Evolutionary conservation across 1,284 basidiomycete genomes (phyloP), one percentile per base, ranked within the genome.

Genomic region (Bjerkandera adusta): DNA sequence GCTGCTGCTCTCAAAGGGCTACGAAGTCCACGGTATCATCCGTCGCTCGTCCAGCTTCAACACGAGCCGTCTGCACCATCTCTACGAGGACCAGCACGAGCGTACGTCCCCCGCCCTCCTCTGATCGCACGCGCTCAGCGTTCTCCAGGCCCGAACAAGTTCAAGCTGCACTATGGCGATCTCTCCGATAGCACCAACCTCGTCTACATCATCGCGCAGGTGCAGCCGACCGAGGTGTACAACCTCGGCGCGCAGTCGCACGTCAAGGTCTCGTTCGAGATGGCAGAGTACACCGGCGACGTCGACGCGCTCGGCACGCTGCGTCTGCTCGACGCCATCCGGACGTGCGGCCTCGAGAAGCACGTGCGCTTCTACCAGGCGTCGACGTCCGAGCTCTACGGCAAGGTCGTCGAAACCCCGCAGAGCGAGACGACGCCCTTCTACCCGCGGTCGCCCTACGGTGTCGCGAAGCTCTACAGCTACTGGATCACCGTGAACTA

Each of bases 231-330:
- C 18, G 92, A 96, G 68, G 85, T 96, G 48, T 96, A 95, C 79
- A 96, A 96, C 67, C 84, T 96, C 38, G 92, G 91, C 38, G 93
- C 93, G n/a, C 92, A 96, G 66, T 92, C 89, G 42, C 92, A 96
- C 70, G 92, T 96, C 72, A 96, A 96, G 67, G 92, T 96, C 55
- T 95, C 92, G 24, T 96, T 96, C 67, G 92, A 95, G 68, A 94
- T 96, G 90, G 90, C 92, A 29, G 92, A 96, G 69, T 96, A 96
- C 70, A 96, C 93, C 0, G 91, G 88, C 48, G 91, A 96, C 60
- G 92, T 96, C 43, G 93, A 96, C 59, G 93, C 84, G 8, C 75
- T 95, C 27, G 92, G 92, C 45, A 96, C 92, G 1, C 79, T 96
- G 37, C 89, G 92, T 57, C 79, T 96, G 48, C 83, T 96, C 47